Evolutionary conservation across 2,329 filamentous ascomycete genomes (phyloP).

Genomic region (Didymellaceae sp.): DNA sequence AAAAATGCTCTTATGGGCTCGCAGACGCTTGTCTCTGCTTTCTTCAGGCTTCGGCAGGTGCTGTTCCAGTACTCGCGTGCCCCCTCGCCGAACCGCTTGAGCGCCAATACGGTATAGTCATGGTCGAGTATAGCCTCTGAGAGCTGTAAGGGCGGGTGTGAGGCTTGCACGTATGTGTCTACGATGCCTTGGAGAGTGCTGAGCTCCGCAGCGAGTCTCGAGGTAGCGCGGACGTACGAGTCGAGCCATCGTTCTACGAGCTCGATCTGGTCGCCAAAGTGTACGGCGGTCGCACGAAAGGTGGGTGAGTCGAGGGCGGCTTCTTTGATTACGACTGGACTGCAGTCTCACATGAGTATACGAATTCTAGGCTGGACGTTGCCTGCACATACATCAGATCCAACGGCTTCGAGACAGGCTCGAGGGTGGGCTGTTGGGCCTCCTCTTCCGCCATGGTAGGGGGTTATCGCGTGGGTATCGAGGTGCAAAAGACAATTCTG

Average conservation of each 20-base stretch:
- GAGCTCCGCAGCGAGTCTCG: conserved; percentile 69
- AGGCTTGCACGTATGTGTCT: conserved; percentile 75
- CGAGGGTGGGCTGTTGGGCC: conserved; percentile 40
- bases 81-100: conserved; percentile 84
- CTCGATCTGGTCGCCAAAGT: conserved; percentile 92
- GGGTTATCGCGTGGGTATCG: not conserved
- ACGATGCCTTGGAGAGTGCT: conserved; percentile 79
- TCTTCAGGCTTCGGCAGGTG: conserved; percentile 74
- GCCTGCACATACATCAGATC: conserved; percentile 48
- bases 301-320: conserved; percentile 95
- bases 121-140: conserved; percentile 90
- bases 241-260: conserved; percentile 92
- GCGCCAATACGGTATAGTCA: conserved; percentile 88
- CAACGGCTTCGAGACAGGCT: conserved; percentile 51
- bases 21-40: conserved; percentile 75
- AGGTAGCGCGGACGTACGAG: conserved; percentile 67
- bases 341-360: conserved; percentile 39
- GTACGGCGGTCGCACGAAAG: conserved; percentile 83
- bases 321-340: conserved; percentile 88
- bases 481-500: conserved; percentile 6
- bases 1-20: conserved; percentile 85
- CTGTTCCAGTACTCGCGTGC: conserved; percentile 87
- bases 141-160: conserved; percentile 73
- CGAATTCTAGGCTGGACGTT: not conserved
- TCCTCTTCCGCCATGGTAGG: conserved; percentile 46